phyloP scores from a whole-genome alignment of 2,329 filamentous ascomycete genomes.

The Cyclaneusma minus region DNA sequence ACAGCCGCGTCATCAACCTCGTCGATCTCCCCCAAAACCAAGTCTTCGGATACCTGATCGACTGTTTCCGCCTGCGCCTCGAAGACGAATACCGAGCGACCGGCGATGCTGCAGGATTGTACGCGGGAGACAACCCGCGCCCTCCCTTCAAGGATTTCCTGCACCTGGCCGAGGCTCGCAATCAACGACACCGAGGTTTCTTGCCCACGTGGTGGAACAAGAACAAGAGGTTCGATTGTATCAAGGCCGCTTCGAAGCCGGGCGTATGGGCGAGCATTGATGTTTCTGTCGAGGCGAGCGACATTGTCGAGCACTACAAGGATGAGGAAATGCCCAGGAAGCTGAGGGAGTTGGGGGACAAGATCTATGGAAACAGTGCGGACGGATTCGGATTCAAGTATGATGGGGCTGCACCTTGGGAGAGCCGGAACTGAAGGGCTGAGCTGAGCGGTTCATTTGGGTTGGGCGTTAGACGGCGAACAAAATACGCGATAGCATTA shows the following conservation, averaged over 20 bases:
- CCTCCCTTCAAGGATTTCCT: conserved; percentile 7
- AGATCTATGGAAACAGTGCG: too few species aligned
- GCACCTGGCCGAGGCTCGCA: conserved; percentile 6
- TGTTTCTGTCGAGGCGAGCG: conserved; percentile 6
- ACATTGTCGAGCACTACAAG: conserved; percentile 7
- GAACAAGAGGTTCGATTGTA: conserved; percentile 5
- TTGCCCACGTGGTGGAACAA: conserved; percentile 7
- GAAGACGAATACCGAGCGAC: conserved; percentile 7
- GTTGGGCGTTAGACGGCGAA: too few species aligned
- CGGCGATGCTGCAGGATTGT: conserved; percentile 4
- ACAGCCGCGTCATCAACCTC: too few species aligned
- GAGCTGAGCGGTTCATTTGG: too few species aligned
- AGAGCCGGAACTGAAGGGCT: too few species aligned
- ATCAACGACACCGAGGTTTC: too few species aligned
- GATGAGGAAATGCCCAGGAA: conserved; percentile 7
- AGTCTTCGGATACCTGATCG: conserved; percentile 6
- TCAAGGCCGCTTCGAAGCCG: too few species aligned
- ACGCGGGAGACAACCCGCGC: conserved; percentile 4
- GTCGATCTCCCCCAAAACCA: conserved; percentile 5
- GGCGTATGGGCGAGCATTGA: conserved; percentile 4
- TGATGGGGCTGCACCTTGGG: too few species aligned
- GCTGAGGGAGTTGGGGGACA: conserved; percentile 8
- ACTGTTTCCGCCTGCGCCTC: conserved; percentile 7
- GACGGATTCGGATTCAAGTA: too few species aligned
- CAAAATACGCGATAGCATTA: too few species aligned